These are phyloP conservation scores for Sphagnum tenellum DNA, from an alignment of 225 moss, liverwort and hornwort species.

Conservation along the genomic window DNA sequence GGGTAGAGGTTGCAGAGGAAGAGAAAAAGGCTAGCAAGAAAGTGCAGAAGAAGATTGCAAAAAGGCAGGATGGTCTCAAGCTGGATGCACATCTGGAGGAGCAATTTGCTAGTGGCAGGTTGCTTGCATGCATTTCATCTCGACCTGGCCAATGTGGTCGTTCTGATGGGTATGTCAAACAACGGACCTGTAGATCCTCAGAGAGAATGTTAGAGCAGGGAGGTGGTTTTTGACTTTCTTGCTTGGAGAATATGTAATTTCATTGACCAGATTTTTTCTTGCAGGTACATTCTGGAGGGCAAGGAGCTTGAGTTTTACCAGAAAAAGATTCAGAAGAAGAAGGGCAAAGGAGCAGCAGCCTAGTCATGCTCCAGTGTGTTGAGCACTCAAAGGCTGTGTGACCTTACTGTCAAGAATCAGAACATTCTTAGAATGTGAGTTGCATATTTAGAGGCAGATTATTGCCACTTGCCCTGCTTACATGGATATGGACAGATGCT, in stretches of 20 bases:
- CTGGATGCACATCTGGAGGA: constrained; percentile 74
- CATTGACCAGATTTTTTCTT: not conserved
- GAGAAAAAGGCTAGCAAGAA: constrained; percentile 39
- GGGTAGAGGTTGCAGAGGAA: constrained; percentile 33
- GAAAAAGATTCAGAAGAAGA: constrained; percentile 93
- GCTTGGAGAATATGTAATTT: too few relatives aligned
- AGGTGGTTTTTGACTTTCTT: too few relatives aligned
- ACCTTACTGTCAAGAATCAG: too few relatives aligned
- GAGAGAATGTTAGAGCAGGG: too few relatives aligned
- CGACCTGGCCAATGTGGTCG: constrained; percentile 93
- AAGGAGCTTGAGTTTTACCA: constrained; percentile 86
- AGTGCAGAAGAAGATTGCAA: constrained; percentile 55
- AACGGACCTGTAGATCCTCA: too few relatives aligned
- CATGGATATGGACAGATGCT: too few relatives aligned
- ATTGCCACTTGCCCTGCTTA: too few relatives aligned
- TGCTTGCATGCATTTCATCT: constrained; percentile 50
- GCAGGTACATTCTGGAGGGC: constrained; percentile 77
- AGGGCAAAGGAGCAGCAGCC: constrained; percentile 72
- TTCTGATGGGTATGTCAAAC: constrained; percentile 44
- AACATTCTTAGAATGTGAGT: too few relatives aligned
- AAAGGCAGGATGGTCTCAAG: constrained; percentile 67
- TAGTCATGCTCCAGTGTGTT: constrained; percentile 1
- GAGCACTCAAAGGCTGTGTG: too few relatives aligned
- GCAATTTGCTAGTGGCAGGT: constrained; percentile 79
- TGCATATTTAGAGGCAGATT: too few relatives aligned